phyloP scores from a whole-genome alignment of 768 basidiomycete species.

The Phylloporus arenicola region DNA sequence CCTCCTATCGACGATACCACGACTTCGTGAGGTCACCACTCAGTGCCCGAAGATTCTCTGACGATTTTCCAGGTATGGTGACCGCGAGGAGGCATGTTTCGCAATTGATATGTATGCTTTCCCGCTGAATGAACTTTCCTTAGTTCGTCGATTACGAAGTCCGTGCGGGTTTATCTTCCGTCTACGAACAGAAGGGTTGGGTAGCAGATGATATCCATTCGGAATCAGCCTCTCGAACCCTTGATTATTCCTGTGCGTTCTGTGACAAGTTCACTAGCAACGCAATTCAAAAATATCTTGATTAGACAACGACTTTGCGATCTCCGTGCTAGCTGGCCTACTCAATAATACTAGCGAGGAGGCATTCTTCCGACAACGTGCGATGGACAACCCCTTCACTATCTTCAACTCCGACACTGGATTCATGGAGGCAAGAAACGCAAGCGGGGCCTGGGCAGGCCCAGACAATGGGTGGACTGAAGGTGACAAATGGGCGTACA shows the following conservation, averaged over 20 bases:
- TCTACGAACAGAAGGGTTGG: constrained; percentile 66
- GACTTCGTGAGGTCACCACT: constrained; percentile 37
- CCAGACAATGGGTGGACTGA: constrained; percentile 75
- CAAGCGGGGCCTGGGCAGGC: constrained; percentile 68
- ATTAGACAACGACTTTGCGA: constrained; percentile 74
- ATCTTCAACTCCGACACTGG: constrained; percentile 63
- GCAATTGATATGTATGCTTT: not conserved
- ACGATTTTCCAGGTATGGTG: constrained; percentile 46
- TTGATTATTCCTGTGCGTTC: constrained; percentile 69
- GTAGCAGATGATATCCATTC: constrained; percentile 77
- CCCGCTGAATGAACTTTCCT: not conserved
- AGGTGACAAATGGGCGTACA: constrained; percentile 74
- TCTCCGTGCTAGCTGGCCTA: constrained; percentile 53
- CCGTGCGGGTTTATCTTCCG: constrained; percentile 67
- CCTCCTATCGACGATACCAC: constrained; percentile 53
- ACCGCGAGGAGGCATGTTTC: constrained; percentile 59
- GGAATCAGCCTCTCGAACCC: constrained; percentile 71
- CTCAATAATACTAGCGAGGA: constrained; percentile 49
- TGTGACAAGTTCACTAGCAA: not conserved
- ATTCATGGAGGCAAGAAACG: constrained; percentile 78
- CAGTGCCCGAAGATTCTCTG: not conserved
- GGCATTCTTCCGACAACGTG: constrained; percentile 49
- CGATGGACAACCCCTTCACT: constrained; percentile 51
- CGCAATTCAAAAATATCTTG: not conserved
- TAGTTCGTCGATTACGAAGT: constrained; percentile 77